Percentiles rank a stretch among this genome's conserved stretches.
These are phyloP conservation scores for Myriosclerotinia curreyana DNA, from an alignment of 2,329 filamentous ascomycete genomes.

Conservation along the genomic window DNA sequence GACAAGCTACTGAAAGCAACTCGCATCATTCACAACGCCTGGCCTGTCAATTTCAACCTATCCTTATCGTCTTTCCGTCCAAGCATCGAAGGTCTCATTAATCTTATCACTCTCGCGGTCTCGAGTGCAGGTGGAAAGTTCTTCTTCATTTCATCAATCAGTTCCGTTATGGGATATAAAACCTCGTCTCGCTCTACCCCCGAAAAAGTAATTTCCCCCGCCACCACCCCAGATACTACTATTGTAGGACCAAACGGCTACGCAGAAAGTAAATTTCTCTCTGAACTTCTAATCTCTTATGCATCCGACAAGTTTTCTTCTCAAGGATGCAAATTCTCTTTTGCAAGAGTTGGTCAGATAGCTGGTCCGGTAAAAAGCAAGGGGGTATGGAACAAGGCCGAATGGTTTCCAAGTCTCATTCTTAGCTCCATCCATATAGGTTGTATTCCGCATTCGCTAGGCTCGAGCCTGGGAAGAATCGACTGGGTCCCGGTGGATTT, in stretches of 20 bases:
- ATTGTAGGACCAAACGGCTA: conserved; percentile 27
- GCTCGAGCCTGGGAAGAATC: background rate
- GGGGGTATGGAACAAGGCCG: conserved; percentile 1
- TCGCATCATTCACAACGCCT: background rate
- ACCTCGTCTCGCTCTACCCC: conserved; percentile 32
- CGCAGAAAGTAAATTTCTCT: conserved; percentile 34
- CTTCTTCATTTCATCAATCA: conserved; percentile 37
- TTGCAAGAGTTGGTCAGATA: conserved; percentile 50
- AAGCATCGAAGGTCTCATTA: conserved; percentile 42
- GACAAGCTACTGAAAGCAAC: conserved; percentile 41
- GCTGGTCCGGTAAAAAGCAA: conserved; percentile 36
- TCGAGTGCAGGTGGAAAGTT: conserved; percentile 21
- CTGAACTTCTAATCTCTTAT: conserved; percentile 43
- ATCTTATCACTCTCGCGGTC: conserved; percentile 36
- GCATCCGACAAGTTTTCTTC: conserved; percentile 42
- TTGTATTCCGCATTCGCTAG: background rate
- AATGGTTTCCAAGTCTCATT: conserved; percentile 13
- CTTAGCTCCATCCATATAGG: conserved; percentile 8
- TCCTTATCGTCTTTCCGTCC: conserved; percentile 39
- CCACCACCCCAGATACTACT: conserved; percentile 8
- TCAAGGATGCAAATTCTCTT: conserved; percentile 33
- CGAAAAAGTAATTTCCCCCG: background rate
- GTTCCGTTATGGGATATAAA: conserved; percentile 32
- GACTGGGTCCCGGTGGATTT: conserved; percentile 13
- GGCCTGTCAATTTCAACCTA: conserved; percentile 23